phyloP scores from a whole-genome alignment of 192 early-diverging fungal genomes.

The Phycomyces blakesleeanus region DNA sequence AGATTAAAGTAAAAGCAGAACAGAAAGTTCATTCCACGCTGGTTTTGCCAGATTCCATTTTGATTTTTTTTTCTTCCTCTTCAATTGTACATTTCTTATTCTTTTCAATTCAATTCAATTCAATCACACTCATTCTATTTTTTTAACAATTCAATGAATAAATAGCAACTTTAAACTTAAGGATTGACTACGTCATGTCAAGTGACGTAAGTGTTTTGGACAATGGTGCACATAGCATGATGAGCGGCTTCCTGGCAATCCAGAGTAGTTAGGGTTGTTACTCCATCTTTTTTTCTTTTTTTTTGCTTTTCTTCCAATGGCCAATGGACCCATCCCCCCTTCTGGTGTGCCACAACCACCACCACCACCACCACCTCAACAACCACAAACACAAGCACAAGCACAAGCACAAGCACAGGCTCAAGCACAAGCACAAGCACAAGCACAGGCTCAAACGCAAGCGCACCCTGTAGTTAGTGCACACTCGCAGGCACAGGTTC shows the following conservation, averaged over 20 bases:
- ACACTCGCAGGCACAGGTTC: conserved; percentile 3
- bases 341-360: conserved; percentile 16
- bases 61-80: background rate
- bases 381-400: conserved; percentile 4
- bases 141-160: too few relatives aligned
- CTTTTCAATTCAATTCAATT: background rate
- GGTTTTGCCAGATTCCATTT: too few relatives aligned
- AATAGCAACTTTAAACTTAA: too few relatives aligned
- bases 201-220: too few relatives aligned
- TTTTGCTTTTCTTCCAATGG: background rate
- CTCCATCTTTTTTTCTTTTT: background rate
- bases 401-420: conserved; percentile 2
- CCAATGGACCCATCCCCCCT: conserved; percentile 1
- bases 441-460: background rate
- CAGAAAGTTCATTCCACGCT: too few relatives aligned
- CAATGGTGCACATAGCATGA: too few relatives aligned
- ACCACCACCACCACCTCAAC: background rate
- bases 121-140: too few relatives aligned
- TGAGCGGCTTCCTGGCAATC: too few relatives aligned
- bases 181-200: too few relatives aligned
- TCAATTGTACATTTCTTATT: background rate
- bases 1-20: background rate
- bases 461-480: background rate
- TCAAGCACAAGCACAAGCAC: conserved; percentile 4
- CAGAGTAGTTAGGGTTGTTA: too few relatives aligned